Evolutionary conservation across 1,284 basidiomycete species (phyloP).

Genomic region (Puccinia triticina): DNA sequence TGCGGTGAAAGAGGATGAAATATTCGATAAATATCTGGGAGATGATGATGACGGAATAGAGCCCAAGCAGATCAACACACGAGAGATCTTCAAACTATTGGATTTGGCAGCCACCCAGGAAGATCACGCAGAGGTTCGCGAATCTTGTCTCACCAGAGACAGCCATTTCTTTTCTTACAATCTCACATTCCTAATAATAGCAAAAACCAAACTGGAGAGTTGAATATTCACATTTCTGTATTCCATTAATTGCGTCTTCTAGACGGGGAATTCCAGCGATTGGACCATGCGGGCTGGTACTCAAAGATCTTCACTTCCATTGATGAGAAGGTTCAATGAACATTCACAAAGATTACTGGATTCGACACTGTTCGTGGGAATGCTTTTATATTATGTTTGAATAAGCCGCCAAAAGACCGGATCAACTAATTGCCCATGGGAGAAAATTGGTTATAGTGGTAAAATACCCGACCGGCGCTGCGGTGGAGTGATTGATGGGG

Average conservation of each 20-base stretch:
- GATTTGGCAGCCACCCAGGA: constrained; percentile 85
- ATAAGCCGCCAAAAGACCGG: not conserved
- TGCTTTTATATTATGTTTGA: constrained; percentile 25
- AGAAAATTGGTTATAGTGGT: constrained; percentile 11
- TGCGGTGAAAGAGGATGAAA: constrained; percentile 83
- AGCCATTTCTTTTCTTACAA: constrained; percentile 16
- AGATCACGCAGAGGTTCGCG: constrained; percentile 80
- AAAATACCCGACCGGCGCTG: constrained; percentile 23
- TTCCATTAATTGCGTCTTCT: constrained; percentile 2
- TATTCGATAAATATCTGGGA: constrained; percentile 93
- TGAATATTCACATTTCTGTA: not conserved
- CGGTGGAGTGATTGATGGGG: constrained; percentile 50
- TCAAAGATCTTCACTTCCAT: constrained; percentile 80
- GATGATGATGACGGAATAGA: constrained; percentile 85
- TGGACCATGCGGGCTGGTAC: constrained; percentile 94
- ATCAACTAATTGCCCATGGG: not conserved
- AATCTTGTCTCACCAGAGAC: not conserved
- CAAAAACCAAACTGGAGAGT: not conserved
- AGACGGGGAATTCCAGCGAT: constrained; percentile 85
- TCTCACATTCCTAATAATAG: not conserved
- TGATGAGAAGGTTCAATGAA: constrained; percentile 96
- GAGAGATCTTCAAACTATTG: constrained; percentile 61
- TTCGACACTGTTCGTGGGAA: constrained; percentile 59
- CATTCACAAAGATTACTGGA: constrained; percentile 87
- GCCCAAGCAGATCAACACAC: constrained; percentile 5